These are phyloP conservation scores for Syncephalastrum racemosum DNA, from an alignment of 371 early-diverging fungal genomes.

Conservation along the genomic window DNA sequence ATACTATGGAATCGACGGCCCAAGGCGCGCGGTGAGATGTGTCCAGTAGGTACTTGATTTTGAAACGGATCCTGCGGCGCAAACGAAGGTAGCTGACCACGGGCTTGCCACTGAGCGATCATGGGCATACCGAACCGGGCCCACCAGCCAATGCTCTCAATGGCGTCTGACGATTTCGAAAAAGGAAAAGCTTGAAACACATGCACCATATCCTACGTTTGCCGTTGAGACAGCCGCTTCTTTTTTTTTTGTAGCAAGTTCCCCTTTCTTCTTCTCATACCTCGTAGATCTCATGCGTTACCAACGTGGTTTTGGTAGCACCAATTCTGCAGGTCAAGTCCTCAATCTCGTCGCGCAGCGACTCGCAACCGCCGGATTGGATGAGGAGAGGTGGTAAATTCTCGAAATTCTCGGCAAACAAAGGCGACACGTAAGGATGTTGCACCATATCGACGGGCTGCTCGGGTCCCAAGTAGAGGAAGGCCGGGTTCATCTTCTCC, in stretches of 20 bases:
- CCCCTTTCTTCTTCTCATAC: slow-evolving; percentile 15
- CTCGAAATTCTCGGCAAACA: slow-evolving; percentile 44
- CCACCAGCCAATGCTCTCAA: slow-evolving; percentile 47
- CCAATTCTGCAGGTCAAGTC: slow-evolving; percentile 25
- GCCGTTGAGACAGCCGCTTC: background rate
- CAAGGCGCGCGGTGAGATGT: slow-evolving; percentile 10
- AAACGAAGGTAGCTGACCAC: slow-evolving; percentile 6
- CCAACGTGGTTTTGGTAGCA: slow-evolving; percentile 27
- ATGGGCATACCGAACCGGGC: slow-evolving; percentile 26
- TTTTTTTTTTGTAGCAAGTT: background rate
- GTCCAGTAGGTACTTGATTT: slow-evolving; percentile 3
- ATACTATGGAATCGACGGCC: slow-evolving; percentile 23
- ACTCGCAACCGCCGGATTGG: slow-evolving; percentile 61
- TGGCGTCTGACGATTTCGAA: slow-evolving; percentile 42
- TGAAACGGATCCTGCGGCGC: background rate
- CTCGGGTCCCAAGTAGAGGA: slow-evolving; percentile 32
- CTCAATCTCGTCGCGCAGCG: slow-evolving; percentile 57
- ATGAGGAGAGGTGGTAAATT: slow-evolving; percentile 57
- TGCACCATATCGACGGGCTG: slow-evolving; percentile 15
- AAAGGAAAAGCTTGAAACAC: slow-evolving; percentile 61
- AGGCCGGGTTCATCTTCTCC: slow-evolving; percentile 23
- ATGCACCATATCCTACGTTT: slow-evolving; percentile 50
- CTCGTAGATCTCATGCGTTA: slow-evolving; percentile 42
- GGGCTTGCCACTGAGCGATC: slow-evolving; percentile 24
- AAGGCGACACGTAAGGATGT: slow-evolving; percentile 47